A percentile compares a stretch with the other conserved stretches of the same genome.
phyloP scores from a whole-genome alignment of 164 flowering plant genomes.

The Vitis rupestris region DNA sequence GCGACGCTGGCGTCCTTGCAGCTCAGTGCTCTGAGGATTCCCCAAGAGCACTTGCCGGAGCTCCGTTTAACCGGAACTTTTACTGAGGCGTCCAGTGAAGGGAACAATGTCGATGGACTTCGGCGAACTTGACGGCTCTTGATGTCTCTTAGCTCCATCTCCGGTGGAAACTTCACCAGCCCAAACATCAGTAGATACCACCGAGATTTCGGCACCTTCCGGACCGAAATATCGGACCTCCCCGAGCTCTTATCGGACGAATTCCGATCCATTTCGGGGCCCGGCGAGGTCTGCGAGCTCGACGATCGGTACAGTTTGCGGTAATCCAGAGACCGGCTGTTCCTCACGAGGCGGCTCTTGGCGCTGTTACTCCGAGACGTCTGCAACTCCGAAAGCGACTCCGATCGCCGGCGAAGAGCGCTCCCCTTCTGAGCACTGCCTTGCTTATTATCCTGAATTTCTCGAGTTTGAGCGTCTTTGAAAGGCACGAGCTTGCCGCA shows the following conservation, averaged over 20 bases:
- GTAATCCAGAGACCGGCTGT: slow-evolving; percentile 41
- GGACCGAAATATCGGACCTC: not conserved
- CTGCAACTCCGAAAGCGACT: slow-evolving; percentile 30
- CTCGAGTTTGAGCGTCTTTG: slow-evolving; percentile 5
- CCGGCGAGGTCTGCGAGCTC: slow-evolving; percentile 7
- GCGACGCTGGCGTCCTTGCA: slow-evolving; percentile 49
- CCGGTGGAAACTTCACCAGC: slow-evolving; percentile 50
- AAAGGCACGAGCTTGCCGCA: slow-evolving; percentile 55
- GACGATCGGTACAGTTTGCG: slow-evolving; percentile 25
- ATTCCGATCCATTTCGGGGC: slow-evolving; percentile 7
- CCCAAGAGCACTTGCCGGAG: slow-evolving; percentile 32
- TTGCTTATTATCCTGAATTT: not conserved
- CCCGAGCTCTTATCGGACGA: slow-evolving; percentile 10
- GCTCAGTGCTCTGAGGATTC: slow-evolving; percentile 48
- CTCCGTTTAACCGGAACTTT: slow-evolving; percentile 12
- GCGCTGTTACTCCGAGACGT: slow-evolving; percentile 18
- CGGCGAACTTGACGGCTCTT: slow-evolving; percentile 57
- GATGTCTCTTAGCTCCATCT: slow-evolving; percentile 65
- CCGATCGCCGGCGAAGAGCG: slow-evolving; percentile 26
- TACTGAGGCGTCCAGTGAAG: slow-evolving; percentile 4
- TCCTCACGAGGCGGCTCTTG: slow-evolving; percentile 15
- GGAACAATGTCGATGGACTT: slow-evolving; percentile 19
- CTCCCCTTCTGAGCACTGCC: not conserved
- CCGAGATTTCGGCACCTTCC: slow-evolving; percentile 23
- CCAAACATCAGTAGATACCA: slow-evolving; percentile 46